phyloP scores from a whole-genome alignment of 352 stramenopile genomes.

The Pythium scleroteichum region DNA sequence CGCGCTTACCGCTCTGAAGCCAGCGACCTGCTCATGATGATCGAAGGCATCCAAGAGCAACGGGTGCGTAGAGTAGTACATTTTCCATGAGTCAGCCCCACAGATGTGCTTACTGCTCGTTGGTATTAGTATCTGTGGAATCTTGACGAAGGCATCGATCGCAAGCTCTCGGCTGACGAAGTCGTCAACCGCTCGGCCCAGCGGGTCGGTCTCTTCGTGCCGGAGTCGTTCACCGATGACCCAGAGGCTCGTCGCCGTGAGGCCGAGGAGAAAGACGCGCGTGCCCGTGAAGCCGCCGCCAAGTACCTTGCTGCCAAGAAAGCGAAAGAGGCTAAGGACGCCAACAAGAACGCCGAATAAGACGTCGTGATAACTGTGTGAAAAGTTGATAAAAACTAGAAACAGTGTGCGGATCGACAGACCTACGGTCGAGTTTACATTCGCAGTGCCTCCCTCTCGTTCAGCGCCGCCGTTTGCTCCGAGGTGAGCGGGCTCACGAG shows the following conservation, averaged over 20 bases:
- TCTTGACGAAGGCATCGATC: slow-evolving; percentile 69
- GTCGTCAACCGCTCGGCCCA: slow-evolving; percentile 78
- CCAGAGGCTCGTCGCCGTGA: slow-evolving; percentile 42
- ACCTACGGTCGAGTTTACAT: slow-evolving; percentile 3
- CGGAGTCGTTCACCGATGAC: slow-evolving; percentile 64
- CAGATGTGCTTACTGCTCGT: no score
- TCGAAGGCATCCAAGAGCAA: slow-evolving; percentile 72
- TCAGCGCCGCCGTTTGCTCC: slow-evolving; percentile 47
- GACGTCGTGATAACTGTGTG: not conserved
- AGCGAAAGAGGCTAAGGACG: slow-evolving; percentile 36
- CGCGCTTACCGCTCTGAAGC: slow-evolving; percentile 68
- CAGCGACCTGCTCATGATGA: slow-evolving; percentile 67
- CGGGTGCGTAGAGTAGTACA: slow-evolving; percentile 52
- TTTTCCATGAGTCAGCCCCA: no score
- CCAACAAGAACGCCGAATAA: slow-evolving; percentile 4
- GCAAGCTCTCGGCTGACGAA: slow-evolving; percentile 63
- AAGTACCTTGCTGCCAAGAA: slow-evolving; percentile 65
- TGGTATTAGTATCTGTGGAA: slow-evolving; percentile 59
- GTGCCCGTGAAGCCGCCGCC: slow-evolving; percentile 38
- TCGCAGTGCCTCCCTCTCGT: slow-evolving; percentile 39
- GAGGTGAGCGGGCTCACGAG: slow-evolving; percentile 54
- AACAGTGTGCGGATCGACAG: slow-evolving; percentile 6
- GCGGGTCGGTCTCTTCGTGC: slow-evolving; percentile 74
- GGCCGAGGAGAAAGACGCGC: slow-evolving; percentile 29
- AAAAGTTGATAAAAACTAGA: slow-evolving; percentile 10